Base-by-base conservation (phyloP, 768 basidiomycete species). In the Boletus eberwhitei region DNA sequence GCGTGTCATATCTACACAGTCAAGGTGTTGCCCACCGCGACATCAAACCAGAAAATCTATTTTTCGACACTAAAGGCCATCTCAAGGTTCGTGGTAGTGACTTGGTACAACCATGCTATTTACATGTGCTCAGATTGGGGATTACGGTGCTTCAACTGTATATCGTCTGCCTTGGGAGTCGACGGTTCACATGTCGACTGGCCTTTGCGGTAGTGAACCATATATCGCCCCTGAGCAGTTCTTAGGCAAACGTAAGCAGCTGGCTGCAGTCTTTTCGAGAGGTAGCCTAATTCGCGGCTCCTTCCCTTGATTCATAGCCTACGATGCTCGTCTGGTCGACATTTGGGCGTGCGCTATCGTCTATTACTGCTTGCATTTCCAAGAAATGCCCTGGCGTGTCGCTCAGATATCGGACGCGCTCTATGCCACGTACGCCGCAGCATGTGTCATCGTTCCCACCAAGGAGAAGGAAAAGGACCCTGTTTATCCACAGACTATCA, bases 191-290 rank as follows among this genome's bases (percentile, higher is more conserved):
- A 87, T 98, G 84, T 94, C 91, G 14, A 97, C 94, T 26, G 96
- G 96, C 5, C 81, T 99, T 31, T 99, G 96, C 64, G 96, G 96
- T 24, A 94, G 91, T 64, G 96, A 99, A 69, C 96, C 96, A 1
- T 99, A 99, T 74, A 99, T 99, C 65, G 96, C 96, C 9, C 97
- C 97, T 29, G 96, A 99, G 71, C 92, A 97, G 73, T 99, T 98
- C 66, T 75, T 93, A 62, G 86, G 88, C 66, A 95, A 97, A 86
- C 93, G 96, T 96, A 79, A 84, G 93, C 79, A 60, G 60, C 56
- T 56, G 56, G 64, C 62, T 56, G 66, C 68, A 54, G 63, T 65
- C 65, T 63, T 59, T 57, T 29, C 58, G 60, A 61, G 58, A 71
- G 68, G 71, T 75, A 71, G 68, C 72, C 71, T 79, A 64, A 76